These are phyloP conservation scores for Mycena rebaudengoi DNA, from an alignment of 768 basidiomycete species.

Conservation along the genomic window DNA sequence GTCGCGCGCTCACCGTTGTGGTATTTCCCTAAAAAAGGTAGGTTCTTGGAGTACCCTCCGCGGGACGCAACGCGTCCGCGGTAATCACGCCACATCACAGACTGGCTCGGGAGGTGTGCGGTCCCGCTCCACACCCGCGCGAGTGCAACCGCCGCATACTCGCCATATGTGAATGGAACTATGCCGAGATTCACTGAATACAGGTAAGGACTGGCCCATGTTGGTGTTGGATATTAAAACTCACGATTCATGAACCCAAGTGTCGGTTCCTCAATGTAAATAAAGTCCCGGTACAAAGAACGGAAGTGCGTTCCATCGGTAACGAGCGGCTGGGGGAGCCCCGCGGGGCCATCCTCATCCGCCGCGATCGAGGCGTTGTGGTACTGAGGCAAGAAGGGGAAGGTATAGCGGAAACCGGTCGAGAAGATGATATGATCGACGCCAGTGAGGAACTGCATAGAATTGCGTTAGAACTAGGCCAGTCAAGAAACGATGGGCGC, in stretches of 20 bases:
- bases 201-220: not conserved
- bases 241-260: constrained; percentile 32
- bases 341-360: constrained; percentile 17
- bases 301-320: constrained; percentile 36
- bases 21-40: constrained; percentile 15
- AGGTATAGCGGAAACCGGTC: constrained; percentile 40
- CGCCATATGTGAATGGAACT: constrained; percentile 16
- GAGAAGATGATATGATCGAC: constrained; percentile 40
- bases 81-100: constrained; percentile 27
- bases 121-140: constrained; percentile 28
- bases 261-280: constrained; percentile 44
- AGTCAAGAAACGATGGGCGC: not conserved
- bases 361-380: constrained; percentile 32
- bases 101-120: constrained; percentile 24
- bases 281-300: constrained; percentile 36
- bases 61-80: constrained; percentile 5
- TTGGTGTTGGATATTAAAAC: not conserved
- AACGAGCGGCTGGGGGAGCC: constrained; percentile 28
- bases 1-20: not conserved
- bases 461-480: not conserved
- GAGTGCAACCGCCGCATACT: constrained; percentile 24
- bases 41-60: constrained; percentile 25
- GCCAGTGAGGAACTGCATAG: constrained; percentile 32
- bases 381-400: constrained; percentile 40
- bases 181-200: constrained; percentile 19